A percentile compares a stretch with the other conserved stretches of the same genome.
Evolutionary conservation across 176 grass and related monocot genomes (phyloP).

Genomic region (Ampelocalamus luodianensis): DNA sequence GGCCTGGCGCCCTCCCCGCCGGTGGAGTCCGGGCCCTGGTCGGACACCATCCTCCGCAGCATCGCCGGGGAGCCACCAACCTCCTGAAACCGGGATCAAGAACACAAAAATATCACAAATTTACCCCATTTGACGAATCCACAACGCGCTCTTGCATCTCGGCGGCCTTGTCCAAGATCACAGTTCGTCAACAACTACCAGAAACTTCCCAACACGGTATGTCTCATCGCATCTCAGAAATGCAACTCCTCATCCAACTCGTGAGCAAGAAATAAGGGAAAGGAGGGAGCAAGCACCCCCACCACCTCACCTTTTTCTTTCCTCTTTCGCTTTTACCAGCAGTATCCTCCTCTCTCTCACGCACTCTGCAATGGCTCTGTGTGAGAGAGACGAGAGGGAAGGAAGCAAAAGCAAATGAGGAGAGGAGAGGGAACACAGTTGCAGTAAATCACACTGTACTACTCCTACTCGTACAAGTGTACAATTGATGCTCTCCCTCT

Average conservation of each 20-base stretch:
- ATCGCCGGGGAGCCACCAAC: slow-evolving; percentile 29
- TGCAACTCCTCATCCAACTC: background rate
- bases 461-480: slow-evolving; percentile 28
- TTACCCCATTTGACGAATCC: slow-evolving; percentile 1
- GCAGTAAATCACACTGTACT: slow-evolving; percentile 56
- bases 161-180: slow-evolving; percentile 5
- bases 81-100: slow-evolving; percentile 41
- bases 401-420: background rate
- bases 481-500: slow-evolving; percentile 22
- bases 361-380: slow-evolving; percentile 27
- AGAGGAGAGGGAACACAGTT: slow-evolving; percentile 34
- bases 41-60: slow-evolving; percentile 66
- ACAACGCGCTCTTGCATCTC: background rate
- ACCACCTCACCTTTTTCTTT: slow-evolving; percentile 36
- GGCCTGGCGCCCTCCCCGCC: slow-evolving; percentile 36
- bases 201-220: background rate
- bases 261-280: slow-evolving; percentile 38
- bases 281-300: background rate
- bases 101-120: slow-evolving; percentile 25
- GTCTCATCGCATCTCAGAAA: slow-evolving; percentile 16
- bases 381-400: background rate
- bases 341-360: slow-evolving; percentile 13
- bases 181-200: background rate
- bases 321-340: background rate
- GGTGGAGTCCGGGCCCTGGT: slow-evolving; percentile 42